Evolutionary conservation across 2,329 filamentous ascomycete genomes (phyloP), one percentile per base, ranked within the genome.

Genomic region (Torrubiellomyces zombiae): DNA sequence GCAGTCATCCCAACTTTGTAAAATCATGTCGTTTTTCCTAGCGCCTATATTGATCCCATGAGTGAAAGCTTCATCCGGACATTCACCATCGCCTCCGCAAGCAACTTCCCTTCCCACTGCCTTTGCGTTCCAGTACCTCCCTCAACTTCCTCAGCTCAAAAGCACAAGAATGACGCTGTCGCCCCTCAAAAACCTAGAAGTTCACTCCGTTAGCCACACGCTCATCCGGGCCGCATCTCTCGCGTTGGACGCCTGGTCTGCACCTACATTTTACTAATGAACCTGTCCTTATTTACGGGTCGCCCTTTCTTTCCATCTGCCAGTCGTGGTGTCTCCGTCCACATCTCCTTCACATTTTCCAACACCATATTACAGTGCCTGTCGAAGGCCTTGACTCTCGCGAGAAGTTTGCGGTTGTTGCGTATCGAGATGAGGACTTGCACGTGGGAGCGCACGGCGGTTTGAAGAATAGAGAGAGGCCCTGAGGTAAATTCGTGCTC

Each of bases 351-450:
- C 21, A 91, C 83, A 40, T 93, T 93, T 62, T 93, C 83, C 23
- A 94, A 63, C 4, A 93, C 80, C 89, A 98, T 95, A 59, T 98
- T 98, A 69, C 85, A 95, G 57, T 98, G 89, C 32, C 89, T 69
- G 56, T 98, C 89, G 51, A 98, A 98, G 6, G 89, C 89, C 64
- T 98, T 98, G 46, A 98, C 86, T 36, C 89, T 78, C 25, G 86
- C 89, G 28, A 98, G 75, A 23, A 98, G 67, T 64, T 98, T 98
- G 56, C 86, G 79, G 63, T 95, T 95, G 69, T 93, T 94, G 38
- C 89, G 83, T 58, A 86, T 86, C 27, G 82, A 93, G 48, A 98
- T 94, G 37, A 98, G 72, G 34, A 98, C 86, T 58, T 95, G 89
- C 21, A 78, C 80, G 60, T 94, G 86, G 37, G 78, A 80, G 50